Evolutionary conservation across 78 protist species (phyloP).

Genomic region (Polysphondylium violaceum): DNA sequence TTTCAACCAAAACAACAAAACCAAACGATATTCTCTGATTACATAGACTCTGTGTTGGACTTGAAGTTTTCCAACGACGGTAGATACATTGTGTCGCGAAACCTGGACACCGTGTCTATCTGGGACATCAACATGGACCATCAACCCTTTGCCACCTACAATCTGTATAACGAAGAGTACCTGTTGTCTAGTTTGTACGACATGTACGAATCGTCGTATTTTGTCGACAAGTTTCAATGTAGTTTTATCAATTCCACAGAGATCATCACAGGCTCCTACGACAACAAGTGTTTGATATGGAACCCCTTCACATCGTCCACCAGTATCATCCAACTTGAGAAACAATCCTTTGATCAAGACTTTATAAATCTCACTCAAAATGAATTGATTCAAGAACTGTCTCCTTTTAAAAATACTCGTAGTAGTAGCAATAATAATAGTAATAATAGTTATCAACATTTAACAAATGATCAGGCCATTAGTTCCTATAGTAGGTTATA

Average conservation of each 20-base stretch:
- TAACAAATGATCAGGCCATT: conserved; percentile 11
- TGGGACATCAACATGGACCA: conserved; percentile 66
- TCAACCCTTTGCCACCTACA: conserved; percentile 36
- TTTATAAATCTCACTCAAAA: no score
- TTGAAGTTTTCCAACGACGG: conserved; percentile 57
- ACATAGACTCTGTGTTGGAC: conserved; percentile 51
- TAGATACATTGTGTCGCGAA: conserved; percentile 47
- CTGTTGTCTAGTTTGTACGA: conserved; percentile 28
- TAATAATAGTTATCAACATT: background rate
- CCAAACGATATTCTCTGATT: conserved; percentile 49
- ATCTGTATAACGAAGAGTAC: conserved; percentile 46
- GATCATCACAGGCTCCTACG: conserved; percentile 75
- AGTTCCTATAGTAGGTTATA: conserved; percentile 12
- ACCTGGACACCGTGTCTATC: conserved; percentile 44
- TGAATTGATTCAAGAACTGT: no score
- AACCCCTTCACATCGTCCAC: conserved; percentile 58
- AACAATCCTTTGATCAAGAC: no score
- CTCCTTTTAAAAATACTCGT: no score
- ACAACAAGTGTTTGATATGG: conserved; percentile 62
- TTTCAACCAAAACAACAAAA: conserved; percentile 12
- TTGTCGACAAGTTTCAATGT: conserved; percentile 67
- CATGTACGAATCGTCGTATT: conserved; percentile 47
- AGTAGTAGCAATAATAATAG: background rate
- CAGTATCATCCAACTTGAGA: background rate
- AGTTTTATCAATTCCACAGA: conserved; percentile 41